phyloP scores from a whole-genome alignment of 169 alveolate genomes.

The Eimeria falciformis region DNA sequence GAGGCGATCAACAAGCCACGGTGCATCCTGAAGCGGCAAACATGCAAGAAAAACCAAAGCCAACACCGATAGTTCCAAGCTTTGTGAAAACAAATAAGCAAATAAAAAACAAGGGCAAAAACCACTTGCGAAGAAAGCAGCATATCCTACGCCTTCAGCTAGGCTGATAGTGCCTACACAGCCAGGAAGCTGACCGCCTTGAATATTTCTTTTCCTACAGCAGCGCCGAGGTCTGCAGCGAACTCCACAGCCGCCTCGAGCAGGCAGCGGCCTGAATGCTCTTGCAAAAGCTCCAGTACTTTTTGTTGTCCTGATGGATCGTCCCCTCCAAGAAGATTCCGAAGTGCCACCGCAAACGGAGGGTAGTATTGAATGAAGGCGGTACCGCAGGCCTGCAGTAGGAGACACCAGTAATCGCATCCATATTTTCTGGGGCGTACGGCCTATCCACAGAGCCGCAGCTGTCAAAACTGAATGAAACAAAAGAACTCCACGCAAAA shows the following conservation, averaged over 20 bases:
- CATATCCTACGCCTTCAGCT: neutral
- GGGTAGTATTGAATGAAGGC: conserved; percentile 55
- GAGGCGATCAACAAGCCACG: conserved; percentile 74
- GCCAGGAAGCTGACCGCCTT: conserved; percentile 41
- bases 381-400: conserved; percentile 59
- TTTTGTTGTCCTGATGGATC: conserved; percentile 58
- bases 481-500: neutral
- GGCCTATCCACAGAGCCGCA: neutral
- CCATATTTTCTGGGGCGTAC: neutral
- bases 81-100: neutral
- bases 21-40: conserved; percentile 65
- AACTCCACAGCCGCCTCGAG: conserved; percentile 74
- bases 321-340: conserved; percentile 62
- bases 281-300: conserved; percentile 59
- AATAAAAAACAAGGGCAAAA: neutral
- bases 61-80: too few species aligned
- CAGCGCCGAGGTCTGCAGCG: conserved; percentile 75
- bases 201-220: conserved; percentile 75
- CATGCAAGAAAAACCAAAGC: too few species aligned
- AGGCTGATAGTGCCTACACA: neutral
- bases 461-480: neutral
- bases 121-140: neutral
- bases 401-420: neutral
- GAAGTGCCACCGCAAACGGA: conserved; percentile 46
- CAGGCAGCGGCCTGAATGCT: conserved; percentile 65